Conservation (phyloP, 331 rosid species). For the Acacia pycnantha region DNA sequence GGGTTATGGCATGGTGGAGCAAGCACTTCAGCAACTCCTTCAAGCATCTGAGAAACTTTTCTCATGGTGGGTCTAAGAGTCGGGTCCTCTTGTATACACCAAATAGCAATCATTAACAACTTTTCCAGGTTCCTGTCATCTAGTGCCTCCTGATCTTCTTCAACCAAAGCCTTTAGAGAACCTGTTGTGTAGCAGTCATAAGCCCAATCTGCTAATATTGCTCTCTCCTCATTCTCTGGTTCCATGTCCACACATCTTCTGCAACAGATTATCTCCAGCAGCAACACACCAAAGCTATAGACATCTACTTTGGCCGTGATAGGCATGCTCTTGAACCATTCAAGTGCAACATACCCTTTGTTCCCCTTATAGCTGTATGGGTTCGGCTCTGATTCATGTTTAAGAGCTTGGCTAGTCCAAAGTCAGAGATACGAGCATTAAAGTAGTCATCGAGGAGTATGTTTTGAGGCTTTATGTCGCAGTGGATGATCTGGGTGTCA, state of each 20-base stretch:
- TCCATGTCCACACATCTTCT: constrained; percentile 39
- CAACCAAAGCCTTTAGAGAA: constrained; percentile 27
- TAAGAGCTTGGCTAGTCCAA: constrained; percentile 50
- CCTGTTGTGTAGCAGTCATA: constrained; percentile 43
- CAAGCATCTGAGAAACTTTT: constrained; percentile 60
- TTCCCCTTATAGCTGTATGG: constrained; percentile 46
- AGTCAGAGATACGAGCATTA: constrained; percentile 43
- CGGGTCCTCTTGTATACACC: constrained; percentile 72
- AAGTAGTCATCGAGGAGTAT: constrained; percentile 45
- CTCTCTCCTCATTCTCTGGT: constrained; percentile 22
- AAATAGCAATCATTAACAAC: constrained; percentile 45
- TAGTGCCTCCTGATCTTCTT: constrained; percentile 43
- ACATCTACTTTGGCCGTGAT: constrained; percentile 53
- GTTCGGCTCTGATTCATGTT: constrained; percentile 46
- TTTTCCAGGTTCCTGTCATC: constrained; percentile 46
- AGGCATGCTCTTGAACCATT: constrained; percentile 52
- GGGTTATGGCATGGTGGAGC: constrained; percentile 47
- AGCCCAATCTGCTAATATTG: constrained; percentile 53
- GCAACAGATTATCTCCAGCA: constrained; percentile 51
- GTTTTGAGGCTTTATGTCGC: constrained; percentile 66
- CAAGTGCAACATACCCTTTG: constrained; percentile 61
- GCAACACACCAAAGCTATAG: constrained; percentile 54
- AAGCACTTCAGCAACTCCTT: constrained; percentile 50
- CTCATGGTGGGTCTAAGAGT: constrained; percentile 52
- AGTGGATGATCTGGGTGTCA: constrained; percentile 44